Evolutionary conservation across 148 eudicot genomes (phyloP), one percentile per base, ranked within the genome.

Genomic region (Rheum nobile): DNA sequence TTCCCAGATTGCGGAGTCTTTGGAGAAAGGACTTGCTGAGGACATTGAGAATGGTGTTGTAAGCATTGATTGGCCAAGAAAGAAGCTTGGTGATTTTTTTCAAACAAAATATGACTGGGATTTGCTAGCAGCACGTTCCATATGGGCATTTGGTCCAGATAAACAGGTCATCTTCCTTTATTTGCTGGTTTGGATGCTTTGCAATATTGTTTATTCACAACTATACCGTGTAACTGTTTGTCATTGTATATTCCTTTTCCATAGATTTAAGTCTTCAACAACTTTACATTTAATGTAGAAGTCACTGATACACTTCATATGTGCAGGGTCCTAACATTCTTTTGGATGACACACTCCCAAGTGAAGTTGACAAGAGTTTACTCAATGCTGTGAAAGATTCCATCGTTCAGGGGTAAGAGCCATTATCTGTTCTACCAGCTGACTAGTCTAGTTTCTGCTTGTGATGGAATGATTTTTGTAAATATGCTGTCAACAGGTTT

Each of bases 91-190:
- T 69, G 94, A 92, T 50, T 96, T 96, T 67, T 96, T 96, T 76
- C 93, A 95, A 76, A 78, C 92, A 8, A 96, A 88, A 69, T 96
- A 96, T 84, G 99, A 96, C 78, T 96, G 99, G 99, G 99, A 96
- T 87, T 78, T 96, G 81, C 88, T 96, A 71, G 99, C 99, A 77
- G 99, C 99, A 22, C 86, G 99, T 71, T 91, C 97, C 24, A 89
- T 96, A 71, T 96, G 99, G 99, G 99, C 99, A 57, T 96, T 96
- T 92, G 99, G 99, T 74, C 99, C 99, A 37, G 96, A 92, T 78
- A 96, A 92, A 76, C 99, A 96, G 97, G 99, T 95, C 17, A 67
- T 31, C 46, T 48, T 55, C 32, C 34, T 14, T 67, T 35, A 34
- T 37, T 68, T 69, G 46, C 26, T 69, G 24, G 24, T 69, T 35